phyloP scores from a whole-genome alignment of 2,329 filamentous ascomycete genomes.

The Cladophialophora psammophila region DNA sequence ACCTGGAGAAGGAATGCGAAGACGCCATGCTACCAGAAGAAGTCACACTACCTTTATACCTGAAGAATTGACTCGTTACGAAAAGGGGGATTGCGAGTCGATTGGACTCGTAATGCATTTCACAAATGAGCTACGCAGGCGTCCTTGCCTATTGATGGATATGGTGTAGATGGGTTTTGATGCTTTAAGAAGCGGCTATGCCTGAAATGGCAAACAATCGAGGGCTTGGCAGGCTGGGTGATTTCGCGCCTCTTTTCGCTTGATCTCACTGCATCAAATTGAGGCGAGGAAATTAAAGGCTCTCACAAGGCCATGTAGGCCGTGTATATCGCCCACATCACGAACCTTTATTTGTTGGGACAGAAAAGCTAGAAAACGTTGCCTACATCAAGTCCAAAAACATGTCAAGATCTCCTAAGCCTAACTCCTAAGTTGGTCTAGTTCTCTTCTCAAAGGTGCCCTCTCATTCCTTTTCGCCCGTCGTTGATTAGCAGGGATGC shows the following conservation, averaged over 20 bases:
- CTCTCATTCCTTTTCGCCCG: background rate
- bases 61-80: background rate
- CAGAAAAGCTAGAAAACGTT: background rate
- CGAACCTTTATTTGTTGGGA: background rate
- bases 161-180: background rate
- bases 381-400: background rate
- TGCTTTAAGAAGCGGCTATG: constrained; percentile 9
- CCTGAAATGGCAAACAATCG: constrained; percentile 21
- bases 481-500: constrained; percentile 14
- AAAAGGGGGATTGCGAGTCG: background rate
- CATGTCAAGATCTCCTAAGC: too few species aligned
- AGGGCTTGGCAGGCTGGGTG: constrained; percentile 15
- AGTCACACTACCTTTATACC: constrained; percentile 8
- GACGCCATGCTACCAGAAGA: background rate
- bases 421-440: background rate
- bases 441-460: background rate
- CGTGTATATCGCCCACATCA: background rate
- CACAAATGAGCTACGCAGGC: background rate
- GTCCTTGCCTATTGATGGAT: background rate
- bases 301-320: background rate
- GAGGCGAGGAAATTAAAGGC: background rate
- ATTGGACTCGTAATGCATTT: background rate
- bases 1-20: background rate
- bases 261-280: background rate
- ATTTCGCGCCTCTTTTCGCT: constrained; percentile 1